A percentile compares a stretch with the other conserved stretches of the same genome.
Evolutionary conservation across 352 stramenopile species (phyloP).

Genomic region (Globisporangium abappressorium): DNA sequence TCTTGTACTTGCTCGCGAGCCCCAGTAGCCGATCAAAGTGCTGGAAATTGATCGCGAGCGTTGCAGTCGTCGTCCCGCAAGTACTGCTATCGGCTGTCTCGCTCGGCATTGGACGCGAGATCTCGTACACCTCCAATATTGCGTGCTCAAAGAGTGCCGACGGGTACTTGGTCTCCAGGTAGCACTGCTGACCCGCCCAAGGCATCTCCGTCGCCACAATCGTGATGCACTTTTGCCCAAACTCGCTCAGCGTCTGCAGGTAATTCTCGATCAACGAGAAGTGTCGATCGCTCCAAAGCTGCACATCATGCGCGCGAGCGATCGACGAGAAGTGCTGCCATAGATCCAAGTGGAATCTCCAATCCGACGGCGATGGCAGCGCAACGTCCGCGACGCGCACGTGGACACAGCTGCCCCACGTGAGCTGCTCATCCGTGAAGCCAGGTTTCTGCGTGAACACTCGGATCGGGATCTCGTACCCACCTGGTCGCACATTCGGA

Average conservation of each 20-base stretch:
- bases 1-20: constrained; percentile 40
- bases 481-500: constrained; percentile 28
- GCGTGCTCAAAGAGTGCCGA: constrained; percentile 73
- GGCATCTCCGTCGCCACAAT: constrained; percentile 76
- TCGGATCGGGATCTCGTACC: constrained; percentile 63
- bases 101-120: background rate
- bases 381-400: constrained; percentile 51
- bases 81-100: background rate
- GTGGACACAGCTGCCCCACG: constrained; percentile 54
- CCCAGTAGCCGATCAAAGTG: constrained; percentile 66
- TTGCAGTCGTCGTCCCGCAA: constrained; percentile 19
- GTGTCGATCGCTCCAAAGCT: constrained; percentile 65
- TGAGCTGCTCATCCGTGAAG: constrained; percentile 64
- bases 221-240: constrained; percentile 73
- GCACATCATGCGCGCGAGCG: constrained; percentile 42
- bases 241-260: constrained; percentile 46
- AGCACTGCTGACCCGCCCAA: constrained; percentile 76
- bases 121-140: constrained; percentile 61
- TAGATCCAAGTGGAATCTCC: constrained; percentile 69
- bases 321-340: constrained; percentile 75
- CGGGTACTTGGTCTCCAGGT: constrained; percentile 59
- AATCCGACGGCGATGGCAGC: constrained; percentile 45
- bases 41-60: constrained; percentile 55
- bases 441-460: constrained; percentile 66
- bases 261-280: constrained; percentile 72